Evolutionary conservation across 495 filamentous ascomycete genomes (phyloP).

Genomic region (Annulohypoxylon bovei): DNA sequence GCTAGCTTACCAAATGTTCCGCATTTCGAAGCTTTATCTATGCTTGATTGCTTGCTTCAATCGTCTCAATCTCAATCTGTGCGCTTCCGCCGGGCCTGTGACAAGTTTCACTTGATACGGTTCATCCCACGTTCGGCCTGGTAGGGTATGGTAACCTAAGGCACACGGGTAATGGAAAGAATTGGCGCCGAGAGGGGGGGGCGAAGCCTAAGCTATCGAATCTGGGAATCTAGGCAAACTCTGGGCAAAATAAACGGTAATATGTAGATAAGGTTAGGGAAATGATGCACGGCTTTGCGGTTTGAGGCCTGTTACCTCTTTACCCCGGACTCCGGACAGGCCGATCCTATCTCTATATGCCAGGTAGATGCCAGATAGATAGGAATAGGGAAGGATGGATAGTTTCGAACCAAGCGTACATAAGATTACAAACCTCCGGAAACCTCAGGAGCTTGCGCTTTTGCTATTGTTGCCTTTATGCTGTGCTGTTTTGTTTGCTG

Average conservation of each 20-base stretch:
- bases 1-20: not conserved
- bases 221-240: conserved; percentile 1
- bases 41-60: not conserved
- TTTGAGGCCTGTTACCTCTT: not conserved
- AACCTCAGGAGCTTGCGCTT: conserved; percentile 12
- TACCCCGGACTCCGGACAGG: conserved; percentile 35
- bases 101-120: not conserved
- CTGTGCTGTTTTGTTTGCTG: not conserved
- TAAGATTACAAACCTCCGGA: conserved; percentile 26
- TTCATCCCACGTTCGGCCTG: not conserved
- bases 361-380: not conserved
- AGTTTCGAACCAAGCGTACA: conserved; percentile 13
- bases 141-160: not conserved
- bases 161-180: not conserved
- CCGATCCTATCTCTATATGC: conserved; percentile 12
- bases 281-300: not conserved
- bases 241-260: conserved; percentile 1
- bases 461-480: conserved; percentile 8
- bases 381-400: conserved; percentile 2
- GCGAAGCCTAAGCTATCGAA: not conserved
- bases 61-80: conserved; percentile 1
- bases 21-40: not conserved
- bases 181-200: conserved; percentile 2
- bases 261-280: conserved; percentile 5
- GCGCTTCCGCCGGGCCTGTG: not conserved